Conservation (phyloP, 345 rosid genomes). For the Bruguiera gymnorhiza region DNA sequence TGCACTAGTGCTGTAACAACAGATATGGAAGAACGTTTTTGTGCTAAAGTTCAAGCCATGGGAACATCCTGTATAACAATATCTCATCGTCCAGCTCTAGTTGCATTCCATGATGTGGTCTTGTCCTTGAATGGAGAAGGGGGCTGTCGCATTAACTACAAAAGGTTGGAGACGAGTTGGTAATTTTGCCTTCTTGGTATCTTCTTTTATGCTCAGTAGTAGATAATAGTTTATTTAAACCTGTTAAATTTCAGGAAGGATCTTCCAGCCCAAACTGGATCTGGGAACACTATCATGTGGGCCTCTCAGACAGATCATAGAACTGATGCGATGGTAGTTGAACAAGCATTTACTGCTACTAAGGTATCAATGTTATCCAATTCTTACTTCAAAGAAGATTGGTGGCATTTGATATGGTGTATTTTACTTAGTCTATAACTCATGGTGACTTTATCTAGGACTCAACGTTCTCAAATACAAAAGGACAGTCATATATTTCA, state of each 20-base stretch:
- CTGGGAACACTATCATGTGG: conserved; percentile 37
- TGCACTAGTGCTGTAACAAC: conserved; percentile 99
- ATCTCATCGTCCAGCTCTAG: conserved; percentile 97
- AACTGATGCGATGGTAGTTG: conserved; percentile 86
- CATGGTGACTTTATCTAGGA: conserved; percentile 44
- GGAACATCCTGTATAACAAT: conserved; percentile 99
- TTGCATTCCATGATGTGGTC: conserved; percentile 94
- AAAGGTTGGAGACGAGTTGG: conserved; percentile 52
- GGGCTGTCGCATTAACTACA: conserved; percentile 77
- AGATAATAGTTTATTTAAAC: conserved; percentile 16
- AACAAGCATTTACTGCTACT: conserved; percentile 71
- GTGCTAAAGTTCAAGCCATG: conserved; percentile 95
- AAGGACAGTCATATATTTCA: conserved; percentile 56
- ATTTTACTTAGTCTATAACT: conserved; percentile 18
- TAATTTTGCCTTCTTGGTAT: conserved; percentile 1
- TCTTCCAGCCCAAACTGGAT: conserved; percentile 43
- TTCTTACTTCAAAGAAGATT: conserved; percentile 2
- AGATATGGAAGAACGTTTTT: conserved; percentile 98
- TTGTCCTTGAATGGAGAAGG: conserved; percentile 98
- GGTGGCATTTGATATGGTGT: conserved; percentile 6
- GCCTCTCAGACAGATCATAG: conserved; percentile 60
- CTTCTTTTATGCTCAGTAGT: conserved; percentile 1
- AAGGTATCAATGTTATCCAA: conserved; percentile 43
- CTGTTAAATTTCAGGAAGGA: conserved; percentile 57
- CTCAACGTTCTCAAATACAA: conserved; percentile 46